phyloP scores from a whole-genome alignment of 2,329 filamentous ascomycete genomes.

The Colletotrichum orbiculare region DNA sequence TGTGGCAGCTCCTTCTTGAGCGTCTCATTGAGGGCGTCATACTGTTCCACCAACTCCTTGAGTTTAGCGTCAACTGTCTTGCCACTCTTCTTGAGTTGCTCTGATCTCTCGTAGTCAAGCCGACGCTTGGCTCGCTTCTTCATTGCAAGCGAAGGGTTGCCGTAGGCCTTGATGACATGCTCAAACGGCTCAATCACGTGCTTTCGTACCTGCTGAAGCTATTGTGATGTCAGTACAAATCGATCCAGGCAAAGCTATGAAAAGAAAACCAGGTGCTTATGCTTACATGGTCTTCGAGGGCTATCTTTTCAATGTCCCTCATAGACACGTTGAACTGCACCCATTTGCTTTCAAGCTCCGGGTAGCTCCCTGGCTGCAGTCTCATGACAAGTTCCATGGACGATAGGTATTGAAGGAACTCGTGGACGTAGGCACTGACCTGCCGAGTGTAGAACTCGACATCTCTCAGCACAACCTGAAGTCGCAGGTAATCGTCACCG shows the following conservation, averaged over 20 bases:
- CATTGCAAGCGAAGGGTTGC: slow-evolving; percentile 88
- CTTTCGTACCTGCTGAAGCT: slow-evolving; percentile 76
- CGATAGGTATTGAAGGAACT: slow-evolving; percentile 82
- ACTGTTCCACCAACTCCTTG: slow-evolving; percentile 86
- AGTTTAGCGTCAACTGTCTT: slow-evolving; percentile 91
- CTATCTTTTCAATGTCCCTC: slow-evolving; percentile 84
- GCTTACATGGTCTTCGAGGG: slow-evolving; percentile 85
- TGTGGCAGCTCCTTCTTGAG: slow-evolving; percentile 92
- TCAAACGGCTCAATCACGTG: slow-evolving; percentile 88
- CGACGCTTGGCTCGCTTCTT: slow-evolving; percentile 95
- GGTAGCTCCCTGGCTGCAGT: slow-evolving; percentile 75
- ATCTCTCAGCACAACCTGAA: slow-evolving; percentile 92
- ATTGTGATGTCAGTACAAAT: slow-evolving; percentile 8
- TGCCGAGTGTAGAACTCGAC: slow-evolving; percentile 94
- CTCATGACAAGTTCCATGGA: slow-evolving; percentile 87
- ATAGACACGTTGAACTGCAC: slow-evolving; percentile 89
- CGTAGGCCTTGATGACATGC: slow-evolving; percentile 81
- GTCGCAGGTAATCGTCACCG: slow-evolving; percentile 88
- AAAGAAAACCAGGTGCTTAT: neutral
- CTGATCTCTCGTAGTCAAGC: slow-evolving; percentile 85
- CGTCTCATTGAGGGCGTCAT: slow-evolving; percentile 90
- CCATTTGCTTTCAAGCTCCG: slow-evolving; percentile 94
- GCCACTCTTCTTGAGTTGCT: slow-evolving; percentile 80
- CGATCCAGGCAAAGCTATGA: slow-evolving; percentile 5
- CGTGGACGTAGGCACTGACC: slow-evolving; percentile 80